phyloP scores from a whole-genome alignment of 2,329 filamentous ascomycete genomes.

The Fusarium redolens region DNA sequence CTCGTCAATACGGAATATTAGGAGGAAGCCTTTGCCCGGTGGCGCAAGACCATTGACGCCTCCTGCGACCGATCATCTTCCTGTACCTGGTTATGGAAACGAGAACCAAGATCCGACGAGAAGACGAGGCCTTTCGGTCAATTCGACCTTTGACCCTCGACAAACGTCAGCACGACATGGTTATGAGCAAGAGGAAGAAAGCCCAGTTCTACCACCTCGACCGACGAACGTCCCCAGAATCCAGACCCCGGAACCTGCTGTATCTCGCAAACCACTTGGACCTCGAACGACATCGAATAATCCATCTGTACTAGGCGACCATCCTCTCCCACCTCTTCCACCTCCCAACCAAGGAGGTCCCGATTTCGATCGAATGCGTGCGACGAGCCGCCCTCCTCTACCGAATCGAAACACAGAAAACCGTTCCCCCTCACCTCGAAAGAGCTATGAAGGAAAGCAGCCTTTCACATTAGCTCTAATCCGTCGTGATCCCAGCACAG shows the following conservation, averaged over 20 bases:
- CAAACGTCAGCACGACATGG: constrained; percentile 15
- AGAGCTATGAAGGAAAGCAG: constrained; percentile 48
- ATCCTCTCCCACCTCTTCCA: constrained; percentile 26
- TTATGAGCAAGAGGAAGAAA: constrained; percentile 20
- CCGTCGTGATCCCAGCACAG: constrained; percentile 76
- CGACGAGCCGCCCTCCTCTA: not conserved
- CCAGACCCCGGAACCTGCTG: constrained; percentile 29
- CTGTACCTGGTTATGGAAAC: constrained; percentile 25
- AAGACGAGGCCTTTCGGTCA: constrained; percentile 36
- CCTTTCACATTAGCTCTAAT: constrained; percentile 73
- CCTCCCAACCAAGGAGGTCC: constrained; percentile 3
- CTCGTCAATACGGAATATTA: constrained; percentile 58
- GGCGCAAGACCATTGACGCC: constrained; percentile 45
- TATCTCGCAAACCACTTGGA: constrained; percentile 47
- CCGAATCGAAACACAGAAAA: constrained; percentile 3
- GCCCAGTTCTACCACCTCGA: constrained; percentile 24
- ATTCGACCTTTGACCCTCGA: constrained; percentile 32
- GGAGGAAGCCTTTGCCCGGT: constrained; percentile 63
- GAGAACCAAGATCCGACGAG: constrained; percentile 24
- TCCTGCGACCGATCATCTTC: constrained; percentile 35
- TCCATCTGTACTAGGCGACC: not conserved
- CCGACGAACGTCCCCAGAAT: constrained; percentile 21
- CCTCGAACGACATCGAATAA: constrained; percentile 36
- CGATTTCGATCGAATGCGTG: constrained; percentile 28
- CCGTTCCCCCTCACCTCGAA: constrained; percentile 54